Percentiles rank a stretch among this genome's conserved stretches.
Conservation (phyloP, 768 basidiomycete species). For the Amanita phalloides region DNA sequence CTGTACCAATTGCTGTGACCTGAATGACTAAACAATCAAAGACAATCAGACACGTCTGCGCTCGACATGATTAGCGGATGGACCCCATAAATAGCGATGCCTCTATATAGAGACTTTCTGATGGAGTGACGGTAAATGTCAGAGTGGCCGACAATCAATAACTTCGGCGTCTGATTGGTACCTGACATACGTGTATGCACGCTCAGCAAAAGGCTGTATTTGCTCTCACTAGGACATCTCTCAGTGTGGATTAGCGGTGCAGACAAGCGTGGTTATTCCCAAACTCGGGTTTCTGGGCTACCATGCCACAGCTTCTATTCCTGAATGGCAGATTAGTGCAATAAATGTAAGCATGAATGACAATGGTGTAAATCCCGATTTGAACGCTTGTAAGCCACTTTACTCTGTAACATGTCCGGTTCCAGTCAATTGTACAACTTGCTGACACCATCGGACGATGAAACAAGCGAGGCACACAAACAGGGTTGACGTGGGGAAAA, state of each 20-base stretch:
- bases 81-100: neutral
- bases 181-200: neutral
- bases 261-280: neutral
- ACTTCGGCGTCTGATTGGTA: neutral
- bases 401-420: neutral
- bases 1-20: neutral
- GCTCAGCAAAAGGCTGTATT: too few species aligned
- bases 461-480: neutral
- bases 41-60: neutral
- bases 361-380: neutral
- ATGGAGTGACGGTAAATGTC: neutral
- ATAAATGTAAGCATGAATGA: too few species aligned
- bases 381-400: neutral
- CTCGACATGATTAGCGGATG: neutral
- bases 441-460: neutral
- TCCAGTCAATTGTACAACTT: neutral
- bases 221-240: too few species aligned
- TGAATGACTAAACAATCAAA: neutral
- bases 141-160: slow-evolving; percentile 1
- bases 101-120: neutral
- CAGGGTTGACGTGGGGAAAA: neutral
- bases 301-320: neutral
- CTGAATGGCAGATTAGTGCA: neutral
- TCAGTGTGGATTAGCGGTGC: too few species aligned
- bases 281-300: neutral